A percentile compares a stretch with the other conserved stretches of the same genome.
Conservation (phyloP, 78 protist species). For the Dictyostelium firmibasis region DNA sequence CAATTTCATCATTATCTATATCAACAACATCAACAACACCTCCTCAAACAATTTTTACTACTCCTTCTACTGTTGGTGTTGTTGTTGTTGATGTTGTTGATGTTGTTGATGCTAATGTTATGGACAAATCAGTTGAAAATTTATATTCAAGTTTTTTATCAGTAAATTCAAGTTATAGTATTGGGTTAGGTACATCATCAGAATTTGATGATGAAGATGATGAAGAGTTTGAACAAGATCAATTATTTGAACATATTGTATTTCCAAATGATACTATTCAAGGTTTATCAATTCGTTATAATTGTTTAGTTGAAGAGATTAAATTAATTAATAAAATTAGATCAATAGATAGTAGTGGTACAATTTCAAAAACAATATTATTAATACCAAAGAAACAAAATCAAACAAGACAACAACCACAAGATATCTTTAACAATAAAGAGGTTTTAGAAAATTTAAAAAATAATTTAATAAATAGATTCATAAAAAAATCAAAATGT, state of each 20-base stretch:
- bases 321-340: slow-evolving; percentile 21
- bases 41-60: not conserved
- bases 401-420: slow-evolving; percentile 13
- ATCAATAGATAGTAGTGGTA: not conserved
- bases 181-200: not conserved
- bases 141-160: slow-evolving; percentile 17
- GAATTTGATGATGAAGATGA: not conserved
- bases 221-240: not conserved
- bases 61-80: not conserved
- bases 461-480: slow-evolving; percentile 4
- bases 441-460: slow-evolving; percentile 21
- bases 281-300: slow-evolving; percentile 28
- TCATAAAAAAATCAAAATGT: slow-evolving; percentile 38
- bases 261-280: slow-evolving; percentile 30
- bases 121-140: not conserved
- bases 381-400: slow-evolving; percentile 46
- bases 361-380: slow-evolving; percentile 2
- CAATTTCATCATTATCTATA: not conserved
- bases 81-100: too few species aligned
- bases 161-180: not conserved
- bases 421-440: slow-evolving; percentile 1
- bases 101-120: not conserved
- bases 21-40: not conserved
- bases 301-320: slow-evolving; percentile 14
- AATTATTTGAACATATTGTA: slow-evolving; percentile 25